Percentiles rank a stretch among this genome's conserved stretches.
phyloP scores from a whole-genome alignment of 805 yeast species.

The Saccharomyces kudriavzevii region DNA sequence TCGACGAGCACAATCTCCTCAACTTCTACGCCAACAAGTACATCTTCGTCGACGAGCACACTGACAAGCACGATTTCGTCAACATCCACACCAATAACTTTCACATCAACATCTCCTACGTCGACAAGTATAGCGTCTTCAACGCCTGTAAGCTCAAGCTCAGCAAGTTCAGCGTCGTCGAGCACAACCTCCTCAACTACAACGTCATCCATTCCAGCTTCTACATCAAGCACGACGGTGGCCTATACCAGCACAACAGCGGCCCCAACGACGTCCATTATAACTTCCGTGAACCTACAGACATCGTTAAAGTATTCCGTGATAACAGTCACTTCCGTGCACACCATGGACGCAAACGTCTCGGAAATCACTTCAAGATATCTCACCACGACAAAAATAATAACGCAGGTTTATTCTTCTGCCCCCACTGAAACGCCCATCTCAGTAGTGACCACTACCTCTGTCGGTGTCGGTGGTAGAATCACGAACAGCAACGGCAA shows the following conservation, averaged over 20 bases:
- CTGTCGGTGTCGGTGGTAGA: not conserved
- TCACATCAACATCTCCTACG: slow-evolving; percentile 5
- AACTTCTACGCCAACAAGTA: slow-evolving; percentile 4
- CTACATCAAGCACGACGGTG: not conserved
- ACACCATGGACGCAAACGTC: not conserved
- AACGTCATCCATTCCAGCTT: slow-evolving; percentile 1
- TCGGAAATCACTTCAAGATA: not conserved
- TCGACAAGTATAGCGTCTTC: slow-evolving; percentile 3
- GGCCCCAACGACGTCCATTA: not conserved
- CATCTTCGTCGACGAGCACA: slow-evolving; percentile 3
- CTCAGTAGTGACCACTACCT: not conserved
- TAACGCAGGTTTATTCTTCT: not conserved
- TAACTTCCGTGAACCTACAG: slow-evolving; percentile 1
- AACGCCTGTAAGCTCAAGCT: slow-evolving; percentile 2
- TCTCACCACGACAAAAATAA: not conserved
- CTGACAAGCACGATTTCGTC: slow-evolving; percentile 7
- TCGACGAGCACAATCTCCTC: slow-evolving; percentile 4
- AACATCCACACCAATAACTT: slow-evolving; percentile 3
- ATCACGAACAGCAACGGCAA: slow-evolving; percentile 1
- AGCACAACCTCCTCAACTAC: slow-evolving; percentile 5
- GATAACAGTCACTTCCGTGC: slow-evolving; percentile 11
- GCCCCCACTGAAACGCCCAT: not conserved
- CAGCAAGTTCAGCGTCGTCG: slow-evolving; percentile 1
- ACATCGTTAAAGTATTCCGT: slow-evolving; percentile 17
- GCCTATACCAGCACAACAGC: slow-evolving; percentile 2